phyloP scores from a whole-genome alignment of 306 rosid genomes.

The Coriaria nepalensis region DNA sequence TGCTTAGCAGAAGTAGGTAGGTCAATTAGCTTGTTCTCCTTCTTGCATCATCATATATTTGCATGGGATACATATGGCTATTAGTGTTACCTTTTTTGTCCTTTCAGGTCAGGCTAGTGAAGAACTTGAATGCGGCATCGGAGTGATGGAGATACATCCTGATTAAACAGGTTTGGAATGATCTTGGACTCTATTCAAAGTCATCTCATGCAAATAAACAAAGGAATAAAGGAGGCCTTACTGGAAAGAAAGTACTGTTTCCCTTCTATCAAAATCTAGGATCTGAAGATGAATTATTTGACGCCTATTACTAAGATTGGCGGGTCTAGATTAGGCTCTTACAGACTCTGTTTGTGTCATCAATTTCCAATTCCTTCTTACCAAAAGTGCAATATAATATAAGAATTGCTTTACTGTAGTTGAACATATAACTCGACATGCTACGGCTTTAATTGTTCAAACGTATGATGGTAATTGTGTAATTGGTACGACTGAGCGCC shows the following conservation, averaged over 20 bases:
- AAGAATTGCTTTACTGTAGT: too few relatives aligned
- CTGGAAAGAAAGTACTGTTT: constrained; percentile 56
- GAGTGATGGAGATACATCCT: constrained; percentile 75
- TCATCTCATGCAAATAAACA: constrained; percentile 72
- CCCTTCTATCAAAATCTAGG: constrained; percentile 15
- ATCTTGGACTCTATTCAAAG: constrained; percentile 85
- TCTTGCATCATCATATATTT: constrained; percentile 8
- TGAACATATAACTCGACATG: too few relatives aligned
- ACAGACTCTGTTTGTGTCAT: too few relatives aligned
- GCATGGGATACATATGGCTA: constrained; percentile 7
- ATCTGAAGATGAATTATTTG: constrained; percentile 11
- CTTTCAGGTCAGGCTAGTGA: constrained; percentile 77
- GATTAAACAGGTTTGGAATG: constrained; percentile 69
- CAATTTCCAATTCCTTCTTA: too few relatives aligned
- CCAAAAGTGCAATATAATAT: too few relatives aligned
- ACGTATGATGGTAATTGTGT: background rate
- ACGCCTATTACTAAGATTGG: background rate
- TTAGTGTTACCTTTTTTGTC: constrained; percentile 5
- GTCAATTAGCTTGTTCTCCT: constrained; percentile 11
- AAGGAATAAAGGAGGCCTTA: constrained; percentile 64
- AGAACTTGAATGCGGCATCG: constrained; percentile 73
- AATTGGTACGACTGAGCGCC: too few relatives aligned
- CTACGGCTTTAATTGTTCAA: background rate
- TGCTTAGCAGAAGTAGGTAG: background rate
- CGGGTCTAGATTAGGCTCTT: background rate